Conservation (phyloP, 1,284 basidiomycete species). For the Agaricales sp. region DNA sequence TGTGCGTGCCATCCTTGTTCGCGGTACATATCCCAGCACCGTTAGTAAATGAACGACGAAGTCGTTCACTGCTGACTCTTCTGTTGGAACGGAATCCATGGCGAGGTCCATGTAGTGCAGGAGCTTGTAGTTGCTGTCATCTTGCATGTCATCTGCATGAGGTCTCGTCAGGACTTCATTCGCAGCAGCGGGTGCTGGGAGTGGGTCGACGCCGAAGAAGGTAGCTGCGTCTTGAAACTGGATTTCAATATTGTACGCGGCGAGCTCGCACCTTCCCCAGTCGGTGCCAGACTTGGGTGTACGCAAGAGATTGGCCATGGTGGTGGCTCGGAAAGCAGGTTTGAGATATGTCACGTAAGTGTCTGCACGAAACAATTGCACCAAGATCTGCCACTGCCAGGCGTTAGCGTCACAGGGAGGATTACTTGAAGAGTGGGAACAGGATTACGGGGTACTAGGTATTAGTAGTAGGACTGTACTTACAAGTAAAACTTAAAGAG, state of each 20-base stretch:
- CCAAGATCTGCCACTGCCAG: too few relatives aligned
- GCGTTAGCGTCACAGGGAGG: too few relatives aligned
- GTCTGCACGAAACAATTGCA: too few relatives aligned
- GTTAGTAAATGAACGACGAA: constrained; percentile 19
- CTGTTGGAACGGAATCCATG: constrained; percentile 11
- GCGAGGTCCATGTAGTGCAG: constrained; percentile 16
- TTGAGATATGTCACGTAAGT: too few relatives aligned
- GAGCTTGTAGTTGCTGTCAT: constrained; percentile 11
- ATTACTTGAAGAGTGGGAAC: too few relatives aligned
- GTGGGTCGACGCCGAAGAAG: constrained; percentile 14
- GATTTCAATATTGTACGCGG: constrained; percentile 19
- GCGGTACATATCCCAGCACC: constrained; percentile 14
- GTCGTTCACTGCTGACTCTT: constrained; percentile 22
- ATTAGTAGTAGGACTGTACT: too few relatives aligned
- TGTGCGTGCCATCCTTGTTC: constrained; percentile 12
- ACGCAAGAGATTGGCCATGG: constrained; percentile 15
- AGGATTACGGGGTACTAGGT: too few relatives aligned
- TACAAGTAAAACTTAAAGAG: too few relatives aligned
- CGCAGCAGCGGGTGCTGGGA: constrained; percentile 10
- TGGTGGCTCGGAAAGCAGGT: constrained; percentile 4
- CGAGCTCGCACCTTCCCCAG: constrained; percentile 18
- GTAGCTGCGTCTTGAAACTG: constrained; percentile 10
- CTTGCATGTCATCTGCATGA: constrained; percentile 9
- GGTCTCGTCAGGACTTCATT: constrained; percentile 11
- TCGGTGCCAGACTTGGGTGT: constrained; percentile 17